These are phyloP conservation scores for Rhodamnia argentea DNA, from an alignment of 345 rosid genomes.

Conservation along the genomic window DNA sequence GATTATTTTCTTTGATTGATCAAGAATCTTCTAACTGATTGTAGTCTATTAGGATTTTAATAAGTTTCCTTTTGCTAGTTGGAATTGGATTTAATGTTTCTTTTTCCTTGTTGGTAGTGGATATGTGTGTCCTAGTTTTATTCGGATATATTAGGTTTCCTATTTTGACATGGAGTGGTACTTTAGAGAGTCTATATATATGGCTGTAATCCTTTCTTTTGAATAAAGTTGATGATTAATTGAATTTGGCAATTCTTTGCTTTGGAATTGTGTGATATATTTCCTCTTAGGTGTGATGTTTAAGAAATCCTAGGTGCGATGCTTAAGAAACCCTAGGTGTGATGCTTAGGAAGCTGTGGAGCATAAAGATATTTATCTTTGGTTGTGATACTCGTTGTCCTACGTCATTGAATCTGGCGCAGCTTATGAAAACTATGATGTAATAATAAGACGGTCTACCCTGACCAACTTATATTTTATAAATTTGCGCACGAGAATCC, in stretches of 20 bases:
- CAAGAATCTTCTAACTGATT: background rate
- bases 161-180: background rate
- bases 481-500: background rate
- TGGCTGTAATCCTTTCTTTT: background rate
- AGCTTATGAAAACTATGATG: background rate
- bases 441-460: background rate
- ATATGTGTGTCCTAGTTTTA: background rate
- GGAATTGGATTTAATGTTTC: background rate
- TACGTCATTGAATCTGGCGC: background rate
- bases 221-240: background rate
- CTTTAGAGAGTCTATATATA: background rate
- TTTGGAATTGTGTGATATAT: background rate
- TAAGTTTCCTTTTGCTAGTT: background rate
- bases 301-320: background rate
- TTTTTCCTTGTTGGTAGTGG: background rate
- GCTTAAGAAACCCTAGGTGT: background rate
- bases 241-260: background rate
- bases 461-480: background rate
- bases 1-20: background rate
- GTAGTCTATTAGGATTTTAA: background rate
- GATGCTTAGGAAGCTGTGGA: background rate
- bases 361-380: background rate
- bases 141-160: background rate
- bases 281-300: background rate
- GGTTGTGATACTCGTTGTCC: background rate